A percentile compares a stretch with the other conserved stretches of the same genome.
These are phyloP conservation scores for Podaxis pistillaris DNA, from an alignment of 768 basidiomycete genomes.

Conservation along the genomic window DNA sequence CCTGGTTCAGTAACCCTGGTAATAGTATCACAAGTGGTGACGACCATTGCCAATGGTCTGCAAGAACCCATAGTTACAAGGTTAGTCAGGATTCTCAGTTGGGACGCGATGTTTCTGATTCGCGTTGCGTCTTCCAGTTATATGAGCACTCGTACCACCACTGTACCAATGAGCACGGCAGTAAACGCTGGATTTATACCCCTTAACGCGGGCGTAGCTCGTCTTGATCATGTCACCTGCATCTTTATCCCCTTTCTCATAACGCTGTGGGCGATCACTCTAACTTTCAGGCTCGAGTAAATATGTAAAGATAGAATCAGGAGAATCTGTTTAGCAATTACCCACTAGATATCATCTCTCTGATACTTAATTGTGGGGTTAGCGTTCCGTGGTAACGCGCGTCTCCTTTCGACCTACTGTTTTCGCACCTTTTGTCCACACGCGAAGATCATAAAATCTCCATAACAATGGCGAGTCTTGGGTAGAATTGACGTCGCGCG, in stretches of 20 bases:
- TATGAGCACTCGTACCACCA: conserved; percentile 8
- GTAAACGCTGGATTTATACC: conserved; percentile 9
- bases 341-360: background rate
- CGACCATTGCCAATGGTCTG: background rate
- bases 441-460: conserved; percentile 4
- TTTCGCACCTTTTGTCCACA: background rate
- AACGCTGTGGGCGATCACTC: background rate
- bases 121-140: background rate
- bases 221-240: background rate
- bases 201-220: conserved; percentile 5
- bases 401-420: background rate
- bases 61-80: conserved; percentile 6
- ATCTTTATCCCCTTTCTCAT: conserved; percentile 2
- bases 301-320: background rate
- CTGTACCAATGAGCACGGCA: background rate
- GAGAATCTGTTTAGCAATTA: background rate
- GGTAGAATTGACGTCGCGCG: background rate
- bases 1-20: conserved; percentile 9
- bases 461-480: background rate
- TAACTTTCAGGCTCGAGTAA: conserved; percentile 2
- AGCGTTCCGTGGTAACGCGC: background rate
- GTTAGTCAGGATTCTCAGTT: background rate
- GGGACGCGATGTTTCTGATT: background rate
- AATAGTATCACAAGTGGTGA: conserved; percentile 6
- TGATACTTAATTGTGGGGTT: background rate